phyloP scores from a whole-genome alignment of 495 filamentous ascomycete genomes.

The Penicillium bialowiezense region DNA sequence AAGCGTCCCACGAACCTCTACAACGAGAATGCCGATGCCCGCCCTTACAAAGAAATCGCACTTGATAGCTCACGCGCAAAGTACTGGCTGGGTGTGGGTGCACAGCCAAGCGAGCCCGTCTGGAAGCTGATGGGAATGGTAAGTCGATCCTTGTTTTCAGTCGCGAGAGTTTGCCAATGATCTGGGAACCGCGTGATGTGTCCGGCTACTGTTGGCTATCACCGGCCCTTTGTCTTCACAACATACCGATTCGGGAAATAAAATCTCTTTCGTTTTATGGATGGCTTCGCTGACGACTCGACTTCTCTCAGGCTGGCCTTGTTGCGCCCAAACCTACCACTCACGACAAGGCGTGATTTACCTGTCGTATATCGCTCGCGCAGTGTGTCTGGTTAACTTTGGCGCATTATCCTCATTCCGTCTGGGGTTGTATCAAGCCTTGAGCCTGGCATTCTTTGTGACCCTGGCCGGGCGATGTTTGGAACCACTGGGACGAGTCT shows the following conservation, averaged over 20 bases:
- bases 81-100: constrained; percentile 97
- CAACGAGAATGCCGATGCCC: constrained; percentile 55
- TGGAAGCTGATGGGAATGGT: constrained; percentile 89
- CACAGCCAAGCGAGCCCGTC: constrained; percentile 84
- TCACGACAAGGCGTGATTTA: constrained; percentile 20
- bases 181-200: not conserved
- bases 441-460: not conserved
- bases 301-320: constrained; percentile 25
- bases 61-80: constrained; percentile 76
- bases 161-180: not conserved
- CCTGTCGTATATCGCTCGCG: not conserved
- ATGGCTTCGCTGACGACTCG: not conserved
- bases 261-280: not conserved
- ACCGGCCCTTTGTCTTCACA: not conserved
- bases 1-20: constrained; percentile 59
- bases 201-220: not conserved
- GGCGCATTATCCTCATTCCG: not conserved
- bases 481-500: not conserved
- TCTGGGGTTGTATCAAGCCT: not conserved
- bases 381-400: not conserved
- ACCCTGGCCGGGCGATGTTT: not conserved
- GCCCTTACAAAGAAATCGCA: constrained; percentile 82
- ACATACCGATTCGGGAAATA: not conserved
- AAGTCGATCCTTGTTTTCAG: constrained; percentile 27
- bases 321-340: constrained; percentile 29